Base-by-base conservation (phyloP, 495 filamentous ascomycete species). In the Penicilliopsis zonata region DNA sequence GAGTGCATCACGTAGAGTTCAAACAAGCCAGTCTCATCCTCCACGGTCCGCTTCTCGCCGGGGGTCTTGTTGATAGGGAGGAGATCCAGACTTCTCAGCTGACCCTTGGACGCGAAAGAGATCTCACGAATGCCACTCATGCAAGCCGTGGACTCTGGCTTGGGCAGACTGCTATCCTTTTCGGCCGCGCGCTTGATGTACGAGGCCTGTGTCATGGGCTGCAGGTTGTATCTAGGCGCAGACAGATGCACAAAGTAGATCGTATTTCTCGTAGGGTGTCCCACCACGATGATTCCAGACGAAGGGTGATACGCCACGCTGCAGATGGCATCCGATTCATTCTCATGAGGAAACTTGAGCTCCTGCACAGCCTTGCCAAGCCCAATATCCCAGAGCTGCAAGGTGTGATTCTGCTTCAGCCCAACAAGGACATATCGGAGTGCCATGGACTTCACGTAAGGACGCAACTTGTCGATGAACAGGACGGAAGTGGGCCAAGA, bases 1-100 rank as follows among this genome's bases (percentile, higher is more conserved):
- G 90, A 93, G 54, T 99, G 87, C 78, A 94, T 92, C 13, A 83
- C 81, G 54, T 96, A 99, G 5, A 99, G 72, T 61, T 96, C 92
- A 43, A 96, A 95, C 30, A 94, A 49, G 3, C 63, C 50, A 12
- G 67, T 74, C 13, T 80, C 73, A 16, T 70, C 65, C 10, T 74
- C 70, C 13, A 73, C 67, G 18, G 57, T 59, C 5, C 47, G 50
- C 34, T 54, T 53, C 9, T 49, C 49, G 28, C 51, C 55, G 13
- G 47, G 41, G 8, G 47, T 42, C 43, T 64, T 69, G n/a, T 62
- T 62, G 5, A 72, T 55, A 34, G 77, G 73, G 13, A 95, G 65
- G 43, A 96, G 80, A 44, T 88, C 85, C 38, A 99, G 45, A 52
- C 90, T 96, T 47, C 90, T 75, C 23, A 99, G 65, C 42, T 84